phyloP scores from a whole-genome alignment of 495 filamentous ascomycete species.

The Trypethelium eluteriae region DNA sequence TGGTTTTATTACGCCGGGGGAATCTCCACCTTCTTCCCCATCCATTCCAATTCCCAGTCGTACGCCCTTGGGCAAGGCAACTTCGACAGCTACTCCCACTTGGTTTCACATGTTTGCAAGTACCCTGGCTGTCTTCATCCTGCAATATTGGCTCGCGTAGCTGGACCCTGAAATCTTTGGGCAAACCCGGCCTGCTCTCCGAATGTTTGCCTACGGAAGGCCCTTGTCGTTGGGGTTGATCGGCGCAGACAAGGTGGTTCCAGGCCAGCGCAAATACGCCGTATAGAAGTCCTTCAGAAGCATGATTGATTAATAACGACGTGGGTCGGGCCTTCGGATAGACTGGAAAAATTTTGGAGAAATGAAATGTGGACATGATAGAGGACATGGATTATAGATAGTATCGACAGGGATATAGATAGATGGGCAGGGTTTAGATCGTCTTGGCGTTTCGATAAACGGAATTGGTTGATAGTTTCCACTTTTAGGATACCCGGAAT shows the following conservation, averaged over 20 bases:
- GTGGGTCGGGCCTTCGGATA: background rate
- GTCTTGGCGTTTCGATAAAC: background rate
- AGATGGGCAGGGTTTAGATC: background rate
- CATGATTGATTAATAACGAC: background rate
- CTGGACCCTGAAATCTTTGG: background rate
- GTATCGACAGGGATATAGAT: conserved; percentile 8
- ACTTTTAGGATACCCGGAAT: background rate
- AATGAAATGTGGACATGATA: background rate
- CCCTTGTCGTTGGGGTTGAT: background rate
- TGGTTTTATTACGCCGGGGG: background rate
- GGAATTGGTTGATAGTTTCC: background rate
- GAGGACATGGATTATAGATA: background rate
- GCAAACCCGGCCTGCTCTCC: background rate
- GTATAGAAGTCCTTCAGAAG: background rate
- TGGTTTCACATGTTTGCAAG: background rate
- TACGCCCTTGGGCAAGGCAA: background rate
- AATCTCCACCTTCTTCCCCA: background rate
- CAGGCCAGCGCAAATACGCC: background rate
- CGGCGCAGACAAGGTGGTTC: background rate
- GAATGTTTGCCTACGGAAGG: background rate
- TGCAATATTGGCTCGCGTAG: conserved; percentile 4
- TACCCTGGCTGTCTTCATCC: background rate
- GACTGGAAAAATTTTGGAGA: background rate
- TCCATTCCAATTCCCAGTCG: background rate
- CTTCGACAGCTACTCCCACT: background rate